phyloP scores from a whole-genome alignment of 495 filamentous ascomycete species.

The Oidiodendron maius region DNA sequence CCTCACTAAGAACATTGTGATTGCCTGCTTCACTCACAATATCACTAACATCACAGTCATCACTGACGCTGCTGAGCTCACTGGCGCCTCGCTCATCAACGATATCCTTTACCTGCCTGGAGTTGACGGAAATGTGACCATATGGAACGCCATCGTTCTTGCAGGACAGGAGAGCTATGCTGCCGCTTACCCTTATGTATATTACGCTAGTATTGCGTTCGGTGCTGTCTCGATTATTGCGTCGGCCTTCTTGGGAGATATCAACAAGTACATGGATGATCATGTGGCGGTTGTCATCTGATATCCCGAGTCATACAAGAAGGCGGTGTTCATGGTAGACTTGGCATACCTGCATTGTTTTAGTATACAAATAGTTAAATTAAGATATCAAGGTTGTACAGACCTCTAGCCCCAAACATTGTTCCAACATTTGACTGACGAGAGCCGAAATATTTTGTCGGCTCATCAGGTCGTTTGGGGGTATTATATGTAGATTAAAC shows the following conservation, averaged over 20 bases:
- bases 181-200: slow-evolving; percentile 61
- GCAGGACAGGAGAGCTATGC: slow-evolving; percentile 60
- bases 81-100: slow-evolving; percentile 46
- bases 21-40: slow-evolving; percentile 44
- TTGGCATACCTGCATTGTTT: too few species aligned
- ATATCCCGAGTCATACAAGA: too few species aligned
- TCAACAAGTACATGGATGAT: slow-evolving; percentile 62
- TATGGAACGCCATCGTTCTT: slow-evolving; percentile 50
- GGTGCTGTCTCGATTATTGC: slow-evolving; percentile 57
- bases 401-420: too few species aligned
- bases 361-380: too few species aligned
- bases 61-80: slow-evolving; percentile 47
- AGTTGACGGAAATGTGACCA: slow-evolving; percentile 44
- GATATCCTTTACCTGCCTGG: slow-evolving; percentile 50
- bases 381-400: too few species aligned
- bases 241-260: slow-evolving; percentile 57
- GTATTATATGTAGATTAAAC: too few species aligned
- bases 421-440: too few species aligned
- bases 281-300: slow-evolving; percentile 64
- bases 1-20: slow-evolving; percentile 48
- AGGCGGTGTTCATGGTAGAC: too few species aligned
- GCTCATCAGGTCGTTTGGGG: too few species aligned
- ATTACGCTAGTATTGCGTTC: slow-evolving; percentile 63
- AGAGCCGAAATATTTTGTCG: too few species aligned
- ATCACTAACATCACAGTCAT: slow-evolving; percentile 43